Evolutionary conservation across 495 filamentous ascomycete genomes (phyloP).

Genomic region (Aspergillus saccharolyticus): DNA sequence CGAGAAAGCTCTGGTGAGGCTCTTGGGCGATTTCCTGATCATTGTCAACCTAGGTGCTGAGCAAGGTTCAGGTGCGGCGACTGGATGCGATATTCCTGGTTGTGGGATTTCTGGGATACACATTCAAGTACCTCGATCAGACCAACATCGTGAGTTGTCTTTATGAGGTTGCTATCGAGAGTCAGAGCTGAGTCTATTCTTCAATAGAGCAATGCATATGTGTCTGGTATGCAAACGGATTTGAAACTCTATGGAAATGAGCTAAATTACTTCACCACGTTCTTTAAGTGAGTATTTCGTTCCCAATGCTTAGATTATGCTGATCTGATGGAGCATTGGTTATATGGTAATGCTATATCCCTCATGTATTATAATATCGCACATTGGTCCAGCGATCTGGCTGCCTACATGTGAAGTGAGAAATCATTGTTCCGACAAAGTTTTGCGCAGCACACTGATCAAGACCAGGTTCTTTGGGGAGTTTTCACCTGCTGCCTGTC

Average conservation of each 20-base stretch:
- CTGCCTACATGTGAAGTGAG: slow-evolving; percentile 16
- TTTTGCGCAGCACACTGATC: background rate
- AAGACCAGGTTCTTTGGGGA: slow-evolving; percentile 14
- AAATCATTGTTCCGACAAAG: background rate
- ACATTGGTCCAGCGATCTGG: slow-evolving; percentile 17
- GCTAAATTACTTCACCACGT: slow-evolving; percentile 37
- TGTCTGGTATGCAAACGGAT: slow-evolving; percentile 18
- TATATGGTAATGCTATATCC: slow-evolving; percentile 21
- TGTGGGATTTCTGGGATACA: slow-evolving; percentile 17
- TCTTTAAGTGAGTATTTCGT: slow-evolving; percentile 22
- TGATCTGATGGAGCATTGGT: slow-evolving; percentile 11
- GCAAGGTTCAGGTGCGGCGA: slow-evolving; percentile 9
- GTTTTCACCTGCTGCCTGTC: slow-evolving; percentile 18
- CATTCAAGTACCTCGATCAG: slow-evolving; percentile 19
- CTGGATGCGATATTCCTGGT: slow-evolving; percentile 15
- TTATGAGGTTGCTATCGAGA: too few relatives aligned
- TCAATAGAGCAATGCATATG: slow-evolving; percentile 21
- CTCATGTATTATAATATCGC: slow-evolving; percentile 18
- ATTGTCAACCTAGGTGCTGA: background rate
- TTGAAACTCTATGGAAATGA: slow-evolving; percentile 36
- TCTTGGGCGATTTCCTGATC: background rate
- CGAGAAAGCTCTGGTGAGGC: background rate
- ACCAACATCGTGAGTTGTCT: slow-evolving; percentile 15
- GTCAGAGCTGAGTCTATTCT: background rate
- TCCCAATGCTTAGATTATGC: background rate